Evolutionary conservation across 2,329 filamentous ascomycete species (phyloP), one percentile per base, ranked within the genome.

Genomic region (Fusarium annulatum): DNA sequence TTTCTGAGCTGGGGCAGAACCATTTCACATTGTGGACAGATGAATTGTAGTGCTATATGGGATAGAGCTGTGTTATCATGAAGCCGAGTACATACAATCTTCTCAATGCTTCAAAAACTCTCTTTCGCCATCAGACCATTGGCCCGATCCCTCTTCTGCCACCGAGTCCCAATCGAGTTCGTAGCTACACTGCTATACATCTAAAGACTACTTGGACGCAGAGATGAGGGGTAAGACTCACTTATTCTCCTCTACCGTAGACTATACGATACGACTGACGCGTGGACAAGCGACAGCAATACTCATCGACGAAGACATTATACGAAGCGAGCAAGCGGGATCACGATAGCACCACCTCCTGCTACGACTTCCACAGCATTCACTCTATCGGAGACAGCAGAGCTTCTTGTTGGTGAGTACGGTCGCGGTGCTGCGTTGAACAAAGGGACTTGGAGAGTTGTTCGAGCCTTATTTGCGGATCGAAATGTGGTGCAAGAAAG

Each of bases 381-480:
- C 12, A 7, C 8, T 46, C 8, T 39, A n/a, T 30, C 2, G 15
- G 16, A 39, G 23, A 36, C 8, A 52, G 42, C 10, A n/a, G 15
- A 61, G 42, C 7, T 16, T 18, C 9, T 18, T 42, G 7, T 7
- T 30, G 19, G 9, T 10, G 30, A 26, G 21, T n/a, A 41, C 33
- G 41, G 42, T 46, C n/a, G 15, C 14, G 4, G 53, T 70, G 34
- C 23, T 41, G 41, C 19, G 61, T 71, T 39, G 45, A 61, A 71
- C 49, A 34, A 19, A 36, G 18, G 41, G 21, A 64, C 30, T 21
- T 30, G 42, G 8, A 33, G 26, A 67, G 61, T 49, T 45, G n/a
- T 23, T 26, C 55, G 56, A 71, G 43, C 61, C 61, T 41, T 71
- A 52, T 45, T 70, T 61, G 66, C 49, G 39, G 18, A n/a, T 52